Evolutionary conservation across 192 early-diverging fungal species (phyloP).

Genomic region (Hyaloraphidium curvatum): DNA sequence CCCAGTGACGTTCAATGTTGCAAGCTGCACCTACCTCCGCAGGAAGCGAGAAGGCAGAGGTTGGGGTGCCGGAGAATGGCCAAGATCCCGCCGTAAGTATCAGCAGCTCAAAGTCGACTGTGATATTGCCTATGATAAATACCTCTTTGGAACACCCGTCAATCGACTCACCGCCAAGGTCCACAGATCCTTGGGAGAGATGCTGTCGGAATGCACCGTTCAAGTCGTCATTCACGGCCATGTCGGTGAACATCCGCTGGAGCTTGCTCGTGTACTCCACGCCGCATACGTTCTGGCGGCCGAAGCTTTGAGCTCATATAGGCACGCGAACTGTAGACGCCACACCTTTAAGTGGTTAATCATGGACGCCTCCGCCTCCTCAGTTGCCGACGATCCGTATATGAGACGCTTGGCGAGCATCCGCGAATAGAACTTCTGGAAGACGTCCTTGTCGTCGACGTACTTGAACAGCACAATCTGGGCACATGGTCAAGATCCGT

Average conservation of each 20-base stretch:
- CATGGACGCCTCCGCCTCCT: slow-evolving; percentile 63
- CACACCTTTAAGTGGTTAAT: too few relatives aligned
- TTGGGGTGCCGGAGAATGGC: slow-evolving; percentile 32
- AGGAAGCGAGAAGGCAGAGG: slow-evolving; percentile 19
- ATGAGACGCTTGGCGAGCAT: slow-evolving; percentile 66
- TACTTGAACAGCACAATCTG: slow-evolving; percentile 63
- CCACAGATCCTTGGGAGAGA: slow-evolving; percentile 17
- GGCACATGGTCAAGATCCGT: background rate
- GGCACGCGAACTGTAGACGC: too few relatives aligned
- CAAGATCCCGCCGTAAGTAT: slow-evolving; percentile 67
- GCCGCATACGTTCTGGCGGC: slow-evolving; percentile 44
- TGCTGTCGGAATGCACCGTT: slow-evolving; percentile 28
- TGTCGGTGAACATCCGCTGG: slow-evolving; percentile 76
- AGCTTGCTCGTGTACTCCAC: slow-evolving; percentile 70
- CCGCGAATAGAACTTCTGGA: slow-evolving; percentile 77
- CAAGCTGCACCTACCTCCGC: slow-evolving; percentile 15
- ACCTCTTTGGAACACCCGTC: background rate
- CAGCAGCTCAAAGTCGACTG: slow-evolving; percentile 48
- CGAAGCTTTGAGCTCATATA: too few relatives aligned
- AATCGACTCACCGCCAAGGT: slow-evolving; percentile 25
- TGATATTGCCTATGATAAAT: background rate
- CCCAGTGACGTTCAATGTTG: background rate
- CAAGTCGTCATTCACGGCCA: slow-evolving; percentile 51
- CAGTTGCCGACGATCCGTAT: slow-evolving; percentile 43
- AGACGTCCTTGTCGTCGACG: slow-evolving; percentile 77